These are phyloP conservation scores for Fusarium sp. DNA, from an alignment of 2,329 filamentous ascomycete species.

Conservation along the genomic window DNA sequence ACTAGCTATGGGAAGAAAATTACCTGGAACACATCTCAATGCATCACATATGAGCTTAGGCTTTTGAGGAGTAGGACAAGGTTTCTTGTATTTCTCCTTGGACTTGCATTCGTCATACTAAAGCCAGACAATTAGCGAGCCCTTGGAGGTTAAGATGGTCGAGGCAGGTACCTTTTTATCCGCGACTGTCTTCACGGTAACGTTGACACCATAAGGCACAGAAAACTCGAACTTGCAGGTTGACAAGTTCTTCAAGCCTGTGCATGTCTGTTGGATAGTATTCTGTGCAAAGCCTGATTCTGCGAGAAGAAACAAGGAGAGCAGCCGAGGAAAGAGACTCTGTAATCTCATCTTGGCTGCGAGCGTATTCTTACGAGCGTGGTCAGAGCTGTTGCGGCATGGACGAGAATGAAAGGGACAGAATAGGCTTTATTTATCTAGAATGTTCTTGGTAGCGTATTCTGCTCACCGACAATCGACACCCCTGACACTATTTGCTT, in stretches of 20 bases:
- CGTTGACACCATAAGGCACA: background rate
- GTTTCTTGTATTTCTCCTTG: background rate
- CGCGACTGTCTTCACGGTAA: background rate
- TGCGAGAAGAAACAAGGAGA: background rate
- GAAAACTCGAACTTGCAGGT: background rate
- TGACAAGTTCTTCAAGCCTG: background rate
- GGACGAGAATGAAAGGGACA: fast-evolving
- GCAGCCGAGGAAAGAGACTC: fast-evolving
- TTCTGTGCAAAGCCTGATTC: background rate
- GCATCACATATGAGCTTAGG: background rate
- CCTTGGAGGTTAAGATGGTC: fast-evolving
- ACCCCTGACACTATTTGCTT: background rate
- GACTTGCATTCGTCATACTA: background rate
- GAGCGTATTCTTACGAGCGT: fast-evolving
- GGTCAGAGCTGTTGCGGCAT: fast-evolving
- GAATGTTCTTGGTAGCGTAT: fast-evolving
- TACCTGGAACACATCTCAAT: background rate
- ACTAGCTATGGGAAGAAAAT: fast-evolving
- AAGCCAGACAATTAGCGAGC: background rate
- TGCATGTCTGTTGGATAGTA: background rate
- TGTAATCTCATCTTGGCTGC: background rate
- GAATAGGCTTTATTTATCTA: background rate
- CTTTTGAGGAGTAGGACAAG: background rate
- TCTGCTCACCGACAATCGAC: background rate
- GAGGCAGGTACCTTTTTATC: background rate